Evolutionary conservation across 768 basidiomycete genomes (phyloP).

Genomic region (Chlorophyllum brunneum): DNA sequence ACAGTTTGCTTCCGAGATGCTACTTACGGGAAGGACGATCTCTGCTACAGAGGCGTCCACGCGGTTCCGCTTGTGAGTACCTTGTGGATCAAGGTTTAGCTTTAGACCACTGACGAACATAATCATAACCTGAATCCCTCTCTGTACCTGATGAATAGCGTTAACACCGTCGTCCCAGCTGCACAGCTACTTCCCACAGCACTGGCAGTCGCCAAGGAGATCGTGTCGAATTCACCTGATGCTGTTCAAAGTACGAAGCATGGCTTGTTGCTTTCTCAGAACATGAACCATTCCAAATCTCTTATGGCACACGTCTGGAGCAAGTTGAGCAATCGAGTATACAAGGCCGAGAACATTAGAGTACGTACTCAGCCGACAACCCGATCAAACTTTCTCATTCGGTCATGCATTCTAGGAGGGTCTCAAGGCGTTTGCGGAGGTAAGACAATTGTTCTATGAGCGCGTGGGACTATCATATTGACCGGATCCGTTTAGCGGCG

Average conservation of each 20-base stretch:
- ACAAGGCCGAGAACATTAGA: constrained; percentile 66
- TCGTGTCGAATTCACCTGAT: constrained; percentile 70
- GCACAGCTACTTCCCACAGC: constrained; percentile 57
- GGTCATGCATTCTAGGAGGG: constrained; percentile 51
- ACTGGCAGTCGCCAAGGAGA: constrained; percentile 53
- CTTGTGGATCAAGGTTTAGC: constrained; percentile 15
- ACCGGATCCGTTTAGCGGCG: constrained; percentile 13
- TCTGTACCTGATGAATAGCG: constrained; percentile 33
- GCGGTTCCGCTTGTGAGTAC: constrained; percentile 71
- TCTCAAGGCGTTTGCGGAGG: constrained; percentile 63
- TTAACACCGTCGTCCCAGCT: constrained; percentile 65
- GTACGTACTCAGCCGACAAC: constrained; percentile 27
- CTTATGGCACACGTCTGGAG: constrained; percentile 43
- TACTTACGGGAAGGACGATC: constrained; percentile 68
- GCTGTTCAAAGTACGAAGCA: constrained; percentile 73
- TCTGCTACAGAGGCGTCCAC: constrained; percentile 62
- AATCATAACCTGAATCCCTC: constrained; percentile 1
- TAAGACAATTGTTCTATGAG: constrained; percentile 24
- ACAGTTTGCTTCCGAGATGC: constrained; percentile 72
- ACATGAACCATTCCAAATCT: constrained; percentile 48
- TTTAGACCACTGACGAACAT: background rate
- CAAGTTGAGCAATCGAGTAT: constrained; percentile 47
- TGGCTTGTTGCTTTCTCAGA: constrained; percentile 55
- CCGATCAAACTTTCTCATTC: background rate
- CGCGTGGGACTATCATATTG: constrained; percentile 2